Evolutionary conservation across 2,329 filamentous ascomycete species (phyloP), one percentile per base, ranked within the genome.

Genomic region (Exophiala sp.): DNA sequence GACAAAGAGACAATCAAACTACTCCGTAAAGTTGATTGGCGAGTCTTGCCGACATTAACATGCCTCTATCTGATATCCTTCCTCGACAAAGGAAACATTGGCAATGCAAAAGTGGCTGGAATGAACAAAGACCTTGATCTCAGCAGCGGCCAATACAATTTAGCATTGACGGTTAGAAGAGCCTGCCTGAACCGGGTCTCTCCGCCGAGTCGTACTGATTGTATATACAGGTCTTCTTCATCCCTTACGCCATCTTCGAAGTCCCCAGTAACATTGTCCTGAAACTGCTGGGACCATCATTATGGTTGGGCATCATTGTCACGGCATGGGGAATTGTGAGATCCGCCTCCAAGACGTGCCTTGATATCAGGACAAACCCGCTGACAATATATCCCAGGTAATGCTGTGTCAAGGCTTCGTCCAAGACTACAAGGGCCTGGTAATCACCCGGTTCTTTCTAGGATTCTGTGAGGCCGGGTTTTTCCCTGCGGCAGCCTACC

Each of bases 401-500:
- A 71, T 73, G 49, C 76, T 74, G 0, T 60, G 76, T 24, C 76
- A 49, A 59, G 69, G 69, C 3, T 63, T 70, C 24, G 67, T 71
- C 47, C 66, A 65, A 13, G 69, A 66, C 1, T 62, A 70, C 35
- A 42, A 59, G 48, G 65, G 64, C 0, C 69, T 77, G 22, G 63
- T 77, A 22, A 66, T 65, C 2, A 65, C 71, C 6, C 69, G 74
- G 2, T 67, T 76, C 46, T 75, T 77, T 59, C 67, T 66, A 32
- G 73, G 70, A 35, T 52, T 70, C 29, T 53, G 65, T 34, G 69
- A 71, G 57, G 66, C 68, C 32, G 76, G 75, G 6, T 72, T 79
- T 38, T 76, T 78, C 52, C 77, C 77, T 0, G 75, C 73, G 3
- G 70, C 79, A 7, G 72, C 77, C 29, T 81, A 77, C 60, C 45